These are phyloP conservation scores for Phialemoniopsis sp. DNA, from an alignment of 2,329 filamentous ascomycete genomes.

Conservation along the genomic window DNA sequence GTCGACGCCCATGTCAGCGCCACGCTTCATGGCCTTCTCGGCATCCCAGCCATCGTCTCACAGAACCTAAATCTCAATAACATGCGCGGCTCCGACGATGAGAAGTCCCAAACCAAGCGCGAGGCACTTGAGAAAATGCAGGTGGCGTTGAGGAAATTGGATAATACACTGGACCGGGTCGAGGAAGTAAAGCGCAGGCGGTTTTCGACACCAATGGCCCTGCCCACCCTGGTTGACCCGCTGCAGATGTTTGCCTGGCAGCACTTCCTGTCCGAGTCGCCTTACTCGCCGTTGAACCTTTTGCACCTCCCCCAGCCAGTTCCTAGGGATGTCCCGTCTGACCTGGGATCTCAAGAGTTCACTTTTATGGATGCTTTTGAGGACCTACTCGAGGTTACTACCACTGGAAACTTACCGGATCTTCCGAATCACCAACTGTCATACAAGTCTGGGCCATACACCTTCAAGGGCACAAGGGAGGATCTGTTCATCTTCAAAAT, in stretches of 20 bases:
- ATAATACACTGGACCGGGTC: no score
- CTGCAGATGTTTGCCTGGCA: conserved; percentile 14
- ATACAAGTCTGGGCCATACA: no score
- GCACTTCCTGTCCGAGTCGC: conserved; percentile 30
- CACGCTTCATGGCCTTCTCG: conserved; percentile 19
- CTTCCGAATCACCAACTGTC: no score
- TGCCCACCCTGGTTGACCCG: no score
- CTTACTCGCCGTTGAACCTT: conserved; percentile 41
- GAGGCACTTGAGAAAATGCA: no score
- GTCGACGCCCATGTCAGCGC: conserved; percentile 31
- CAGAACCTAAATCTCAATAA: conserved; percentile 16
- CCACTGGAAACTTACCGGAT: no score
- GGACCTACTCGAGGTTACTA: conserved; percentile 40
- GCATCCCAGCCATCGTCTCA: conserved; percentile 17
- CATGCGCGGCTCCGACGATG: not conserved
- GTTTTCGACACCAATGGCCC: no score
- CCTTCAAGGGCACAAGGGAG: no score
- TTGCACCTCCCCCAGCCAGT: conserved; percentile 40
- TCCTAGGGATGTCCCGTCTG: conserved; percentile 36
- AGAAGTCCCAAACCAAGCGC: no score
- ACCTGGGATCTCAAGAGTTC: conserved; percentile 32
- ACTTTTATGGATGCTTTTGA: conserved; percentile 56
- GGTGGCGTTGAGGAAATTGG: no score
- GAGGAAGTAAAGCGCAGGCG: no score
- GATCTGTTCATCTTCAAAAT: no score